Evolutionary conservation across 2,329 filamentous ascomycete genomes (phyloP), one percentile per base, ranked within the genome.

Genomic region (Periconia digitata): DNA sequence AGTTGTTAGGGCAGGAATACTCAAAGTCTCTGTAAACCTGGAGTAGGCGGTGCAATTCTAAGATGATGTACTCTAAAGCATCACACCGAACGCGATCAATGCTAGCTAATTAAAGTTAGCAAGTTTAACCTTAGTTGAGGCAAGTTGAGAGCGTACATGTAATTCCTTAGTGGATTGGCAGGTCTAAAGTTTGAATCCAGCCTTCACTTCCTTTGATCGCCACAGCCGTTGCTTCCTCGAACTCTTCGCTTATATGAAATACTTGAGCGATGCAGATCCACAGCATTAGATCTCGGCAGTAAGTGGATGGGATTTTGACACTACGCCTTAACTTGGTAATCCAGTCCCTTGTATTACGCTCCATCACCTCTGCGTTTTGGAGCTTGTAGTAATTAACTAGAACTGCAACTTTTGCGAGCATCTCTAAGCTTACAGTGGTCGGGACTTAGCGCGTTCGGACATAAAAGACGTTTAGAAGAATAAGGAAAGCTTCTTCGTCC

Each of bases 401-500:
- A 2, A 73, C 62, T 3, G 75, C 75, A 6, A 80, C 61, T 46
- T 75, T 72, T 5, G 71, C 71, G 4, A 81, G 64, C 8, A 66
- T 62, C n/a, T 77, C 71, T 2, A 79, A 55, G 18, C 57, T 57
- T 0, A 79, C 51, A 0, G 46, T 43, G 21, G 59, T 57, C 0
- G 76, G 75, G 5, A 80, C 67, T 35, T 72, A 66, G 15, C 64
- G 53, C 10, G 66, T 69, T 2, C 69, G 70, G 40, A 72, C 65
- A 57, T 80, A 78, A 8, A 80, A 60, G 16, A 76, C 72, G 46
- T 76, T 71, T 42, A 79, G 59, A 1, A 79, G 45, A n/a, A 74
- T 71, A 8, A 69, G 59, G 4, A 79, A 64, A 0, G 75, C 74
- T 6, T 72, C 59, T 3, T 64, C 56, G 44, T 79, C 66, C 56